A percentile compares a stretch with the other conserved stretches of the same genome.
Conservation (phyloP, 2,329 filamentous ascomycete genomes). For the Calonectria pauciramosa region DNA sequence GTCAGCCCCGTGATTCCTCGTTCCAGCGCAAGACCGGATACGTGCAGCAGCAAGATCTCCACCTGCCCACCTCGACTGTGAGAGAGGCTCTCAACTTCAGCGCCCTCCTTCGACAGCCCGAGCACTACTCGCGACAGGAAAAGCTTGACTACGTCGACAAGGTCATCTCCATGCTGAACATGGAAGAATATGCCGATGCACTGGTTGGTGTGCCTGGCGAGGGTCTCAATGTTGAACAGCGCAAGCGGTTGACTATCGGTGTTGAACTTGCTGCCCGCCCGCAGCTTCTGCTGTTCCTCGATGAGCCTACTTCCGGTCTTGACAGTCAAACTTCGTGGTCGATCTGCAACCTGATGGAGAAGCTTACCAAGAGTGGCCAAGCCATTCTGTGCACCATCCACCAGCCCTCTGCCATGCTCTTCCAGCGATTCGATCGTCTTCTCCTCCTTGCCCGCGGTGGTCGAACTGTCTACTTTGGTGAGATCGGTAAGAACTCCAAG, state of each 20-base stretch:
- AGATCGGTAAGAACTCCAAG: conserved; percentile 59
- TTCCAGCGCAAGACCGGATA: conserved; percentile 92
- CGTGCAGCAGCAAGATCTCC: conserved; percentile 91
- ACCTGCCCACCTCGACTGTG: conserved; percentile 83
- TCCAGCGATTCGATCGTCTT: conserved; percentile 66
- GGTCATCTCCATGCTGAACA: conserved; percentile 72
- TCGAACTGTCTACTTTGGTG: conserved; percentile 73
- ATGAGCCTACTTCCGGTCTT: conserved; percentile 71
- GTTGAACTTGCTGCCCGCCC: conserved; percentile 67
- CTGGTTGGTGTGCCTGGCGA: conserved; percentile 71
- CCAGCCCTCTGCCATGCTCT: conserved; percentile 61
- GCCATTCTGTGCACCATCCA: conserved; percentile 64
- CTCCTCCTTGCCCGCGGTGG: conserved; percentile 73
- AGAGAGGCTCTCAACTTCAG: conserved; percentile 87
- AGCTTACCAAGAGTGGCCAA: conserved; percentile 65
- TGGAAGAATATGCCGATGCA: conserved; percentile 73
- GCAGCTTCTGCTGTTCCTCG: conserved; percentile 69
- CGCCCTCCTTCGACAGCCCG: conserved; percentile 83
- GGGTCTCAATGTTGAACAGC: conserved; percentile 70
- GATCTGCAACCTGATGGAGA: conserved; percentile 69
- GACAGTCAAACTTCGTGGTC: conserved; percentile 72
- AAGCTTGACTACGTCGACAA: conserved; percentile 87
- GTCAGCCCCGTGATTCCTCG: conserved; percentile 75
- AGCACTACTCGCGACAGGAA: conserved; percentile 73
- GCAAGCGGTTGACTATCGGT: conserved; percentile 71